Conservation (phyloP, 805 yeast genomes). For the Debaryomyces tyrocola region DNA sequence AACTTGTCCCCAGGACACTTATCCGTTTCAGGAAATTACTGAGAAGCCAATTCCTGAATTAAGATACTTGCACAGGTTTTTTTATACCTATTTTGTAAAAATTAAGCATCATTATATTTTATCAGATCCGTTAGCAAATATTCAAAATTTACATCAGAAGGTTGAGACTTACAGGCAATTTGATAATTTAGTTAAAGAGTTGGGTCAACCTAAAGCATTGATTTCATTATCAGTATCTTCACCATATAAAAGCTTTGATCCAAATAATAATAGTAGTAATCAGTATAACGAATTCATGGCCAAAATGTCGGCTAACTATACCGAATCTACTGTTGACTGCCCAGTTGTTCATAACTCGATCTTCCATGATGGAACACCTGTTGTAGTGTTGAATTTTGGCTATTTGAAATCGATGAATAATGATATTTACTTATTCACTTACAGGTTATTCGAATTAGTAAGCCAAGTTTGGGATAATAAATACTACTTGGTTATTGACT, state of each 20-base stretch:
- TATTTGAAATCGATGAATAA: constrained; percentile 30
- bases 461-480: constrained; percentile 72
- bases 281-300: constrained; percentile 74
- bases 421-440: constrained; percentile 52
- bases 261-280: constrained; percentile 43
- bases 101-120: constrained; percentile 30
- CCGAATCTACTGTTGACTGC: constrained; percentile 42
- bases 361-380: constrained; percentile 71
- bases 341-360: constrained; percentile 62
- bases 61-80: constrained; percentile 40
- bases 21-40: constrained; percentile 25
- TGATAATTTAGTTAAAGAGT: constrained; percentile 46
- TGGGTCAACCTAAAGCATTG: constrained; percentile 62
- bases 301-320: constrained; percentile 56
- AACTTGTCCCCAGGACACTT: constrained; percentile 9
- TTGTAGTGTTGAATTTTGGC: constrained; percentile 53
- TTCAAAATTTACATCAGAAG: constrained; percentile 18
- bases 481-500: constrained; percentile 64
- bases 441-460: constrained; percentile 60
- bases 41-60: constrained; percentile 37
- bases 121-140: constrained; percentile 16
- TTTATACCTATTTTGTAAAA: constrained; percentile 32
- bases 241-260: constrained; percentile 41
- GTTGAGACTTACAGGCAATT: constrained; percentile 33
- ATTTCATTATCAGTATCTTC: constrained; percentile 58